Base-by-base conservation (phyloP, 129 eudicot species). In the Artemisia argyi region DNA sequence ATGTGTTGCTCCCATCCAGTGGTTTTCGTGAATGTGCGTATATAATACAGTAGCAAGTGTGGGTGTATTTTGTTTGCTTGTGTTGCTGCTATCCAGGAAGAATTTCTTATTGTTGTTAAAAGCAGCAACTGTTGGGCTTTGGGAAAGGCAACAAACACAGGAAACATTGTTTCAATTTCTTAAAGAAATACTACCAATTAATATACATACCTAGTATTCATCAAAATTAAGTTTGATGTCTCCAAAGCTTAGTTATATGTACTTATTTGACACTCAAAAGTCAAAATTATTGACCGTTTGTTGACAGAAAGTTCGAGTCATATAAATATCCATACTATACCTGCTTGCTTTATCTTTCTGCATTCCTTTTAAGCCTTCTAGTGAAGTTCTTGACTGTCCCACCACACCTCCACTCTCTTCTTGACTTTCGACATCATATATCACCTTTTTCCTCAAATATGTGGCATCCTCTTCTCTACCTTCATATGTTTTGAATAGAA, bases 121-220 rank as follows among this genome's bases (percentile, higher is more conserved):
- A n/a, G n/a, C n/a, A n/a, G n/a, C n/a, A 72, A 59, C 44, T 72
- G 62, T 60, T 46, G 42, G 22, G 48, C 69, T 50, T 28, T 35
- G 70, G 77, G 30, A 49, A 61, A 17, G 62, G 52, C 11, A 63
- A 26, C 61, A 50, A 51, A 62, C 57, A 73, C 15, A 26, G 13
- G 61, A 49, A 10, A 61, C 32, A 48, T 28, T 28, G 35, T 61
- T 73, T 73, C 1, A 1, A 55, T 35, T 39, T 70, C 14, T 26
- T 18, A 42, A 51, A 56, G 42, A 32, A 32, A 32, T 58, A 54
- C 20, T 20, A 62, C 32, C 20, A 28, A 13, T 47, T 11, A 13
- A 17, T 35, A n/a, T n/a, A 63, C 59, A 73, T 61, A 62, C 70
- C 70, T 63, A 74, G 65, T 73, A 64, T 64, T 74, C 44, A 64